Conservation (phyloP, 495 filamentous ascomycete genomes). For the Chaetomium fimeti region DNA sequence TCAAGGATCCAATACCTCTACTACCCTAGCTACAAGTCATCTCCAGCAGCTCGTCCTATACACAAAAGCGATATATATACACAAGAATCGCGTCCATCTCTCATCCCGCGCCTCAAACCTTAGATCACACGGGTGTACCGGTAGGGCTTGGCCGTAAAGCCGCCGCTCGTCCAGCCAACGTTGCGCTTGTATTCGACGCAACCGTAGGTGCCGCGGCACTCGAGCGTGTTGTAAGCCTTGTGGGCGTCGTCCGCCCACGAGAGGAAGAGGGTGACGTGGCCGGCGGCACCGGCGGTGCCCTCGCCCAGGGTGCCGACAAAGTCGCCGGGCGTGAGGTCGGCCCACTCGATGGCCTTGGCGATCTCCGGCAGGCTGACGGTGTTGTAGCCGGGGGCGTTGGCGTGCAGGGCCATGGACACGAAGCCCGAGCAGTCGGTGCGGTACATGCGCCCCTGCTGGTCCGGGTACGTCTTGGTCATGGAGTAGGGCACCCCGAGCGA, state of each 20-base stretch:
- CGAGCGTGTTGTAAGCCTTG: constrained; percentile 13
- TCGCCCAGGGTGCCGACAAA: constrained; percentile 21
- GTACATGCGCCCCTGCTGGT: constrained; percentile 18
- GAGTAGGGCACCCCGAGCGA: constrained; percentile 15
- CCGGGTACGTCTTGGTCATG: constrained; percentile 8
- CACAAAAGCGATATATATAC: background rate
- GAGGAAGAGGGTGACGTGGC: constrained; percentile 17
- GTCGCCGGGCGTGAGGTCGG: constrained; percentile 15
- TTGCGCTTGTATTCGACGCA: constrained; percentile 12
- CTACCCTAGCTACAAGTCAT: no score
- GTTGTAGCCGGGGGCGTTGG: constrained; percentile 17
- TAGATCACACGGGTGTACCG: constrained; percentile 14
- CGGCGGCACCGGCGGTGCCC: constrained; percentile 15
- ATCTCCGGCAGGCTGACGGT: constrained; percentile 15
- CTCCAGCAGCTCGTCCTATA: background rate
- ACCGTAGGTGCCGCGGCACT: constrained; percentile 16
- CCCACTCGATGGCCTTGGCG: constrained; percentile 7
- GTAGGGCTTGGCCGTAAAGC: constrained; percentile 16
- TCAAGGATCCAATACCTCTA: background rate
- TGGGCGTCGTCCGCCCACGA: constrained; percentile 8
- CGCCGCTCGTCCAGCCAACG: constrained; percentile 6
- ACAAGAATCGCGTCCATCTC: background rate
- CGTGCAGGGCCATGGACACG: constrained; percentile 22
- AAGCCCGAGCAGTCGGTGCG: constrained; percentile 24
- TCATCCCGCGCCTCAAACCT: background rate